phyloP scores from a whole-genome alignment of 768 basidiomycete species.

The Hygrophorus pudorinus region DNA sequence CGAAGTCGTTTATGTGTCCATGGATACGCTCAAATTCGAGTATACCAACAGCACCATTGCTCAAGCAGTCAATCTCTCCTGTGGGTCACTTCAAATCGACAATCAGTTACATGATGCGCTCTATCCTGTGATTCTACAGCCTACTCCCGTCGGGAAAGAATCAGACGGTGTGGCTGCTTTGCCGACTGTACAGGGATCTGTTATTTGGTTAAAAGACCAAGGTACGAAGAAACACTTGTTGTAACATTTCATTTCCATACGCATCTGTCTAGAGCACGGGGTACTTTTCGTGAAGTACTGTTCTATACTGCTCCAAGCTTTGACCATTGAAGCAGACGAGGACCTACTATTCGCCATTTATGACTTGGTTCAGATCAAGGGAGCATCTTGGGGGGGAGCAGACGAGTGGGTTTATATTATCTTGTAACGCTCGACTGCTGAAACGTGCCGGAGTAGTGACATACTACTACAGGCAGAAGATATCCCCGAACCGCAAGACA shows the following conservation, averaged over 20 bases:
- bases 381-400: slow-evolving; percentile 77
- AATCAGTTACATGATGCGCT: slow-evolving; percentile 96
- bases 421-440: background rate
- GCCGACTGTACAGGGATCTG: slow-evolving; percentile 82
- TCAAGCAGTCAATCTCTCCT: slow-evolving; percentile 71
- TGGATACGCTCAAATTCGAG: slow-evolving; percentile 72
- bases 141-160: slow-evolving; percentile 77
- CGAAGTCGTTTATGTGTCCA: slow-evolving; percentile 83
- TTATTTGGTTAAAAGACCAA: slow-evolving; percentile 89
- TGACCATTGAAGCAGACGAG: slow-evolving; percentile 96
- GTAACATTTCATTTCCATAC: background rate
- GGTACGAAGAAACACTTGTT: slow-evolving; percentile 31
- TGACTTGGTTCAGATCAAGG: slow-evolving; percentile 86
- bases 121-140: slow-evolving; percentile 92
- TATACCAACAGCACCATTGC: slow-evolving; percentile 73
- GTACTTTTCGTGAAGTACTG: slow-evolving; percentile 98
- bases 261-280: slow-evolving; percentile 65
- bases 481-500: slow-evolving; percentile 61
- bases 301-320: slow-evolving; percentile 83
- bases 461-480: slow-evolving; percentile 62
- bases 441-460: slow-evolving; percentile 31
- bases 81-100: slow-evolving; percentile 88
- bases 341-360: slow-evolving; percentile 89
- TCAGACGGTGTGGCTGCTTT: slow-evolving; percentile 67
- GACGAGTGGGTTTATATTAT: slow-evolving; percentile 49